Evolutionary conservation across 1,284 basidiomycete genomes (phyloP).

Genomic region (Austropuccinia psidii): DNA sequence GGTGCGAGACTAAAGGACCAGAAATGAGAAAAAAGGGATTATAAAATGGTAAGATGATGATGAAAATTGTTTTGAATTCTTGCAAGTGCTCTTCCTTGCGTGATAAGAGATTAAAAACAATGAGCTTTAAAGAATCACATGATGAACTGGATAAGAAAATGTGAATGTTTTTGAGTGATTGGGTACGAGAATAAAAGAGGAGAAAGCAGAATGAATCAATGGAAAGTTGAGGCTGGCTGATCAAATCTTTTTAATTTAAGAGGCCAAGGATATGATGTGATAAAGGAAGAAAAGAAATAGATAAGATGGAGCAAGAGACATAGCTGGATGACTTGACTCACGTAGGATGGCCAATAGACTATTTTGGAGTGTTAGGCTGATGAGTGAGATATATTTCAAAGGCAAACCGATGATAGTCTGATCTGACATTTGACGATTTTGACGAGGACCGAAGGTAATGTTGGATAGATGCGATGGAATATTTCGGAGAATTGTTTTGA

Average conservation of each 20-base stretch:
- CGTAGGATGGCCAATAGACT: constrained; percentile 80
- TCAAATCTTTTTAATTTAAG: no score
- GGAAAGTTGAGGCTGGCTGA: no score
- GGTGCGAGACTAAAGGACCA: constrained; percentile 44
- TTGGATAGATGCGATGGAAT: no score
- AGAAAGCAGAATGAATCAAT: not conserved
- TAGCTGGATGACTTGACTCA: constrained; percentile 58
- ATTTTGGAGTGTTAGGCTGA: constrained; percentile 89
- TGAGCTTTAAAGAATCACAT: not conserved
- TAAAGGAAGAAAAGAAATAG: not conserved
- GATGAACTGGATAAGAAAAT: constrained; percentile 8
- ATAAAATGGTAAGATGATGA: not conserved
- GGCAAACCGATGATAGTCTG: constrained; percentile 59
- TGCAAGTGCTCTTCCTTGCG: no score
- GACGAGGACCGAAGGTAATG: no score
- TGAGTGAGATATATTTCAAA: constrained; percentile 67
- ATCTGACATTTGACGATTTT: not conserved
- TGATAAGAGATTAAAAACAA: no score
- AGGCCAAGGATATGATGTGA: not conserved
- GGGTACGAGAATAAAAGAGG: not conserved
- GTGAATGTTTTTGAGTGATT: not conserved
- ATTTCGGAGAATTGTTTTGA: no score
- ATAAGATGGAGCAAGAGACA: not conserved
- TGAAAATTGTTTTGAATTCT: no score
- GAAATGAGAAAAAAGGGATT: constrained; percentile 14